Evolutionary conservation across 202 grass and related monocot species (phyloP).

Genomic region (Schoenoplectus triqueter): DNA sequence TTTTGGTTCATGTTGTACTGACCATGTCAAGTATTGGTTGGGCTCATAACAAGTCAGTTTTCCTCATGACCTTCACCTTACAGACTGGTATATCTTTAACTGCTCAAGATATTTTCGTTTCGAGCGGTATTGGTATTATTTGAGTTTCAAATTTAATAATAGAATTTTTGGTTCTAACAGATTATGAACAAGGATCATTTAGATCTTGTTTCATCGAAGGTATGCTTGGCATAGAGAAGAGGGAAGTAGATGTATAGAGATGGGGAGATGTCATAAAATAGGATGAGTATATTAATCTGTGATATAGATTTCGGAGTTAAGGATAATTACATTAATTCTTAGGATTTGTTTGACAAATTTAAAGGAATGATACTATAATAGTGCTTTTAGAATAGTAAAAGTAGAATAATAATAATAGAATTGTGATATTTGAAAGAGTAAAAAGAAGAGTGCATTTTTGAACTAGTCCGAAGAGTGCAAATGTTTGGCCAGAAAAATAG

Average conservation of each 20-base stretch:
- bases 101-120: conserved; percentile 4
- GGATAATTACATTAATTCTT: background rate
- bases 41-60: background rate
- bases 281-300: background rate
- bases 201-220: background rate
- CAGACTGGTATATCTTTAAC: background rate
- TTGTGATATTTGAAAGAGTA: too few relatives aligned
- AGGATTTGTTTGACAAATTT: too few relatives aligned
- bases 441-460: too few relatives aligned
- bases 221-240: background rate
- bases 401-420: too few relatives aligned
- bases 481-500: too few relatives aligned
- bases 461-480: too few relatives aligned
- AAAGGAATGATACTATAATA: too few relatives aligned
- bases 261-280: background rate
- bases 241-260: background rate
- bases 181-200: conserved; percentile 8
- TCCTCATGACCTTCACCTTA: background rate
- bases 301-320: background rate
- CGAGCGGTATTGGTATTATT: background rate
- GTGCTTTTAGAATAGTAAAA: too few relatives aligned
- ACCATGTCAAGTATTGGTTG: background rate
- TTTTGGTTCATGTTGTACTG: background rate
- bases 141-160: background rate
- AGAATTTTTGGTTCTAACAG: background rate